A percentile compares a stretch with the other conserved stretches of the same genome.
Evolutionary conservation across 805 yeast species (phyloP).

Genomic region (Candida yuanshanica): DNA sequence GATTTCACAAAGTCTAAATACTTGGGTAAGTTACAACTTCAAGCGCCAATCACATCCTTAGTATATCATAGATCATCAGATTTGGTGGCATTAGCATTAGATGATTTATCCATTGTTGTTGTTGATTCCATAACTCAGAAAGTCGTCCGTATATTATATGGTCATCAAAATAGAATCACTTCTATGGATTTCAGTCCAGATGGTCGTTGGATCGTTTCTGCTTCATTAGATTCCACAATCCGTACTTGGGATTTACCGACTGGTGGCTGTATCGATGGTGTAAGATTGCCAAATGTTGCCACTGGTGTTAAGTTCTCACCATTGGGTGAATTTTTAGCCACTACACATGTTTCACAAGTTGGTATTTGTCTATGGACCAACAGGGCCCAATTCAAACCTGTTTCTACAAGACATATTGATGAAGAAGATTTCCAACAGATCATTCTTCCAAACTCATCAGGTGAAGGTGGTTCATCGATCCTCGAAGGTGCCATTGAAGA

Average conservation of each 20-base stretch:
- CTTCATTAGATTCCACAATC: slow-evolving; percentile 77
- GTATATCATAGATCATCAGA: slow-evolving; percentile 79
- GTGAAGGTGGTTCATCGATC: slow-evolving; percentile 66
- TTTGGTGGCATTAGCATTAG: slow-evolving; percentile 77
- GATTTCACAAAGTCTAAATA: slow-evolving; percentile 70
- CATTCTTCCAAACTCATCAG: slow-evolving; percentile 69
- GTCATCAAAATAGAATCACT: slow-evolving; percentile 86
- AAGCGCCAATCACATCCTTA: slow-evolving; percentile 73
- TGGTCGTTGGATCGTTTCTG: slow-evolving; percentile 90
- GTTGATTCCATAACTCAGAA: slow-evolving; percentile 77
- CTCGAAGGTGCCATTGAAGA: slow-evolving; percentile 72
- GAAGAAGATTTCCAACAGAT: slow-evolving; percentile 65
- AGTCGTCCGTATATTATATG: slow-evolving; percentile 81
- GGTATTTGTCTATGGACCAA: slow-evolving; percentile 94
- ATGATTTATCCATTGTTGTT: slow-evolving; percentile 78
- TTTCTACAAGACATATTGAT: slow-evolving; percentile 69
- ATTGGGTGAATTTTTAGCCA: slow-evolving; percentile 84
- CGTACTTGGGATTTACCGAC: slow-evolving; percentile 98
- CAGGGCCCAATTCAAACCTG: slow-evolving; percentile 72
- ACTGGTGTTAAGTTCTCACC: slow-evolving; percentile 80
- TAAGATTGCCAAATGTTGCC: slow-evolving; percentile 69
- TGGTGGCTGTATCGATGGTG: slow-evolving; percentile 94
- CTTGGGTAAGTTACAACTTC: slow-evolving; percentile 60
- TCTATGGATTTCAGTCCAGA: slow-evolving; percentile 87
- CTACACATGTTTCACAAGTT: slow-evolving; percentile 84